Conservation (phyloP, 1,284 basidiomycete species). For the Rhodotorula sp. region DNA sequence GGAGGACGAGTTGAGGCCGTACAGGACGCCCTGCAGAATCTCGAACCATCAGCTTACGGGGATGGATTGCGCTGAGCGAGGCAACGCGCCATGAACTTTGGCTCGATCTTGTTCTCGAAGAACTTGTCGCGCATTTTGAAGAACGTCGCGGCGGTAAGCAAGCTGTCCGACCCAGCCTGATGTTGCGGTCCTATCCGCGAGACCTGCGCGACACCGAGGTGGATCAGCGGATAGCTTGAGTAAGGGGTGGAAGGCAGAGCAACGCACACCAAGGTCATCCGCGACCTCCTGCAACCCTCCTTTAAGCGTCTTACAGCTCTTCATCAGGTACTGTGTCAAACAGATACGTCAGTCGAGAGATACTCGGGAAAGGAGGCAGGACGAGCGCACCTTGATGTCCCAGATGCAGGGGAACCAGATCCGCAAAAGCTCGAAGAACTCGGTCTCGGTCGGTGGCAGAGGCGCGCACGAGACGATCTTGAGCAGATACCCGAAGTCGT, state of each 20-base stretch:
- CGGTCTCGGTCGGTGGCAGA: slow-evolving; percentile 81
- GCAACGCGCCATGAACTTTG: slow-evolving; percentile 35
- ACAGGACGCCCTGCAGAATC: slow-evolving; percentile 30
- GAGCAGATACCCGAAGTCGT: slow-evolving; percentile 98
- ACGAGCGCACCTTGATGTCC: slow-evolving; percentile 66
- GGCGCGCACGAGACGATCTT: slow-evolving; percentile 87
- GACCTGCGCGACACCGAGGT: slow-evolving; percentile 55
- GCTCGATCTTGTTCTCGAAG: slow-evolving; percentile 79
- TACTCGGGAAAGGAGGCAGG: not conserved
- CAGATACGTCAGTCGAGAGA: not conserved
- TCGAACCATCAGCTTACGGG: not conserved
- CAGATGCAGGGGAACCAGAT: slow-evolving; percentile 97
- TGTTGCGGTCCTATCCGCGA: slow-evolving; percentile 87
- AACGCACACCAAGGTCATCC: slow-evolving; percentile 76
- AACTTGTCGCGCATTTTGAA: slow-evolving; percentile 93
- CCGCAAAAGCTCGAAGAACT: slow-evolving; percentile 82
- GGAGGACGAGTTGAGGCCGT: slow-evolving; percentile 36
- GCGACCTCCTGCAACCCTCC: slow-evolving; percentile 95
- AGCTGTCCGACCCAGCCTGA: slow-evolving; percentile 92
- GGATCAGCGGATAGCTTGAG: not conserved
- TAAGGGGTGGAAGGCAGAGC: not conserved
- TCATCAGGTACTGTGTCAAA: slow-evolving; percentile 73
- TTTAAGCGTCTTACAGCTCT: slow-evolving; percentile 80
- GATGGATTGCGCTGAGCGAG: accelerated
- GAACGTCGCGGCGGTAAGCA: slow-evolving; percentile 88